Evolutionary conservation across 352 stramenopile species (phyloP).

Genomic region (Phytopythium sindhum): DNA sequence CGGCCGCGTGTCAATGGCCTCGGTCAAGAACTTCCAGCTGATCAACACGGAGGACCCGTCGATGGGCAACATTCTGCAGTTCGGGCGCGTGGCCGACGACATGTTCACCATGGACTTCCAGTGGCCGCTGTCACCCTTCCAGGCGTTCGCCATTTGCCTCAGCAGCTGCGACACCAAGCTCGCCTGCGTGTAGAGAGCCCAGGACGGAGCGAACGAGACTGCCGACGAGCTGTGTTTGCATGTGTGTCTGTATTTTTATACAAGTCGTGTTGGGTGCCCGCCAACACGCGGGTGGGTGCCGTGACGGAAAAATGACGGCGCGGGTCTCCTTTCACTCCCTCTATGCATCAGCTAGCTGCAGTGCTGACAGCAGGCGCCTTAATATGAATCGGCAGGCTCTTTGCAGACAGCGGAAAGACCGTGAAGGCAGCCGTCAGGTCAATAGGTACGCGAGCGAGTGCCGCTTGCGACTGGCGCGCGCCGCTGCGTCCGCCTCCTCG

Average conservation of each 20-base stretch:
- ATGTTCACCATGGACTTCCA: constrained; percentile 92
- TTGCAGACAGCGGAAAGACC: too few species aligned
- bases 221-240: not conserved
- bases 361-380: too few species aligned
- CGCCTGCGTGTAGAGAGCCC: constrained; percentile 66
- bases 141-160: constrained; percentile 87
- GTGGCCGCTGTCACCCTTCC: constrained; percentile 84
- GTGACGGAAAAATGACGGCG: constrained; percentile 1
- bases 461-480: constrained; percentile 4
- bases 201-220: not conserved
- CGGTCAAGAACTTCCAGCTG: constrained; percentile 90
- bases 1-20: constrained; percentile 64
- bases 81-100: constrained; percentile 86
- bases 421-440: not conserved
- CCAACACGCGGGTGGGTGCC: not conserved
- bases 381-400: too few species aligned
- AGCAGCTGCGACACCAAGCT: constrained; percentile 89
- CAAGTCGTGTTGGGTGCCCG: not conserved
- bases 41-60: constrained; percentile 80
- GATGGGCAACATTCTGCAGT: constrained; percentile 87
- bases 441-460: constrained; percentile 6
- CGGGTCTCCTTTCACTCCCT: constrained; percentile 1
- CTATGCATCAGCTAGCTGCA: too few species aligned
- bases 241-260: constrained; percentile 1
- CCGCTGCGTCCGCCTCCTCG: not conserved